Evolutionary conservation across 148 eudicot genomes (phyloP).

Genomic region (Persicaria tinctoria): DNA sequence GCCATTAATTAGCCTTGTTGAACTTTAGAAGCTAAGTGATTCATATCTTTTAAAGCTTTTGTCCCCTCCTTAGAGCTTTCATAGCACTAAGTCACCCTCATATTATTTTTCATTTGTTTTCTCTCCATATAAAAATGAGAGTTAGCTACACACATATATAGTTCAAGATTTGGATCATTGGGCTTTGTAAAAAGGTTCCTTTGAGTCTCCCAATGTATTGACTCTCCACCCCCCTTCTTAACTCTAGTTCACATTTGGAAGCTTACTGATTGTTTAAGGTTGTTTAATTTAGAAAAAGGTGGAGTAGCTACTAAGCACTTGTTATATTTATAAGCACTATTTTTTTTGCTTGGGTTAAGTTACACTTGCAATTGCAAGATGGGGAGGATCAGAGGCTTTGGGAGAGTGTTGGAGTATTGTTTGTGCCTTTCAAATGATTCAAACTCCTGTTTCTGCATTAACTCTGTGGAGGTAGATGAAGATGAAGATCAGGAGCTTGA

Average conservation of each 20-base stretch:
- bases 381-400: slow-evolving; percentile 51
- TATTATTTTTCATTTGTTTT: not conserved
- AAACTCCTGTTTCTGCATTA: slow-evolving; percentile 66
- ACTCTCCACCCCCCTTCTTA: not conserved
- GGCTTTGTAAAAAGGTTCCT: not conserved
- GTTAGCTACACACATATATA: not conserved
- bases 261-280: not conserved
- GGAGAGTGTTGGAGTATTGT: slow-evolving; percentile 51
- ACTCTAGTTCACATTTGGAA: slow-evolving; percentile 3
- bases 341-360: not conserved
- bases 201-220: slow-evolving; percentile 8
- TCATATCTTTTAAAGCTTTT: slow-evolving; percentile 1
- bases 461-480: slow-evolving; percentile 37
- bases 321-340: no score
- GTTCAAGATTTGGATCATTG: slow-evolving; percentile 1
- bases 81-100: not conserved
- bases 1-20: slow-evolving; percentile 3
- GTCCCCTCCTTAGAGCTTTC: slow-evolving; percentile 1
- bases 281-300: no score
- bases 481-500: slow-evolving; percentile 33
- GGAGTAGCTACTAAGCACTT: no score
- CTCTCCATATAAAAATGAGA: not conserved
- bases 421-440: slow-evolving; percentile 45
- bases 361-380: slow-evolving; percentile 3
- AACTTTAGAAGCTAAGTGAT: slow-evolving; percentile 1